Conservation (phyloP, 2,329 filamentous ascomycete genomes). For the Verticillium isaacii region DNA sequence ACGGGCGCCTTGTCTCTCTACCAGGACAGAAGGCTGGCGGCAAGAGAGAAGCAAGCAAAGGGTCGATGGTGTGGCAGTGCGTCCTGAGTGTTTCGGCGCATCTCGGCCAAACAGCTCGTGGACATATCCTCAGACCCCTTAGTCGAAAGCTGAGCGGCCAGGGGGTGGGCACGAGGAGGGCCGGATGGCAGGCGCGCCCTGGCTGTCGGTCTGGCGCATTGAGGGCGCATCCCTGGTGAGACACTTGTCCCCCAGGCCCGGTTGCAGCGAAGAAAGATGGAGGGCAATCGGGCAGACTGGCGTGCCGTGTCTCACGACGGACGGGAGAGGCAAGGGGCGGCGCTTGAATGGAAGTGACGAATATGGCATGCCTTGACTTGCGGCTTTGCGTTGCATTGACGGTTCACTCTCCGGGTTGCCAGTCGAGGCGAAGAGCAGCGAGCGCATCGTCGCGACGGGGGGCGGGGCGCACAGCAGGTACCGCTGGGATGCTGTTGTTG, state of each 20-base stretch:
- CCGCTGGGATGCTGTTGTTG: not conserved
- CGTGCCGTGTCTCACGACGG: not conserved
- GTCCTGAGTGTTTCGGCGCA: slow-evolving; percentile 1
- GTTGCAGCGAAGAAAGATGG: not conserved
- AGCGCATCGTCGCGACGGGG: not conserved
- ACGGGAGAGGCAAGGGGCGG: not conserved
- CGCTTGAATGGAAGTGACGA: not conserved
- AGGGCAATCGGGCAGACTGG: slow-evolving; percentile 1
- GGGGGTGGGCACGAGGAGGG: not conserved
- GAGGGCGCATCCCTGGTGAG: not conserved
- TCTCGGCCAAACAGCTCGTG: slow-evolving; percentile 1
- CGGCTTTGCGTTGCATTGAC: not conserved
- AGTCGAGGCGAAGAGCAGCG: not conserved
- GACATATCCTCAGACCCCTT: not conserved
- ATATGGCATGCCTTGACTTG: not conserved
- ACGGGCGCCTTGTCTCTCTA: not conserved
- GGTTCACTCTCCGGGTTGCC: not conserved
- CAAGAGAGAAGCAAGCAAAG: not conserved
- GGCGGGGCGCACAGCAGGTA: not conserved
- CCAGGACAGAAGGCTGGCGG: not conserved
- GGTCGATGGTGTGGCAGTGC: not conserved
- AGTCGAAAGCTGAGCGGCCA: not conserved
- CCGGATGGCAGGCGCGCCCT: not conserved
- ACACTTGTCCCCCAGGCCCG: not conserved
- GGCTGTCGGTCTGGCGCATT: not conserved